Conservation (phyloP, 768 basidiomycete species). For the Mycena leptocephala region DNA sequence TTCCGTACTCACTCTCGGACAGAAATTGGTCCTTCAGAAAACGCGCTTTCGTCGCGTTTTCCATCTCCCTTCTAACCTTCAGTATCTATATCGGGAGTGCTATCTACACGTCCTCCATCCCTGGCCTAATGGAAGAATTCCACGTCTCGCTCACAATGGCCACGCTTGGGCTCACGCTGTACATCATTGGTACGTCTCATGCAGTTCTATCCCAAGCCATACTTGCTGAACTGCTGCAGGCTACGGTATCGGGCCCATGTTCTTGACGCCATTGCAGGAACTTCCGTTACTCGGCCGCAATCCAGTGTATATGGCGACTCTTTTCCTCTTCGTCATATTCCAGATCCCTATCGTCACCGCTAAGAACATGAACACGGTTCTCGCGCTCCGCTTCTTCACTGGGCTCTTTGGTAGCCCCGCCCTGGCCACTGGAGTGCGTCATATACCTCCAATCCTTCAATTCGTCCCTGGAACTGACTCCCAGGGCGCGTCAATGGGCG, state of each 20-base stretch:
- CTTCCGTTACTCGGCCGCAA: conserved; percentile 50
- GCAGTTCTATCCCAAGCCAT: neutral
- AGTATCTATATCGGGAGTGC: conserved; percentile 52
- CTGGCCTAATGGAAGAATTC: conserved; percentile 44
- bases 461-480: neutral
- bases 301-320: conserved; percentile 48
- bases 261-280: conserved; percentile 50
- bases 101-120: conserved; percentile 50
- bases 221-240: neutral
- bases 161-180: conserved; percentile 46
- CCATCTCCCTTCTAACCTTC: conserved; percentile 50
- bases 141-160: conserved; percentile 44
- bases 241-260: conserved; percentile 45
- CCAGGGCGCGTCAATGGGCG: conserved; percentile 23
- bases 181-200: conserved; percentile 41
- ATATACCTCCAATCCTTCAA: neutral
- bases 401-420: conserved; percentile 52
- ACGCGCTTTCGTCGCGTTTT: conserved; percentile 46
- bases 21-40: conserved; percentile 50
- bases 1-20: neutral
- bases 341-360: conserved; percentile 52
- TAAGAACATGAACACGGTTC: conserved; percentile 47
- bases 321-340: conserved; percentile 49
- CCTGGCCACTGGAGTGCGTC: conserved; percentile 47
- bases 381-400: conserved; percentile 52